A percentile compares a stretch with the other conserved stretches of the same genome.
These are phyloP conservation scores for Phaseolus coccineus DNA, from an alignment of 331 rosid species.

Conservation along the genomic window DNA sequence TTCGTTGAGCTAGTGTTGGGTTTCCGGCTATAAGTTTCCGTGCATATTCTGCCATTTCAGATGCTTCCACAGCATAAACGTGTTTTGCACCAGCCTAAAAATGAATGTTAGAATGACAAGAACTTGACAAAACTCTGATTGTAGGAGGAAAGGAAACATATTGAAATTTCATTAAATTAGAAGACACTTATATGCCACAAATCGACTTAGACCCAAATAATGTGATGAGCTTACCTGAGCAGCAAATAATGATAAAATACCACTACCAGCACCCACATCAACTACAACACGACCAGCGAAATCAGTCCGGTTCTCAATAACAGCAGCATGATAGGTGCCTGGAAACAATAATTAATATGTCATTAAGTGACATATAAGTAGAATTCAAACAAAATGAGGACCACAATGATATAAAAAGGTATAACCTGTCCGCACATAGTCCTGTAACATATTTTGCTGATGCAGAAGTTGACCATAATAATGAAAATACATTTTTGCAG, in stretches of 20 bases:
- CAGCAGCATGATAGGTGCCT: slow-evolving; percentile 98
- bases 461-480: slow-evolving; percentile 96
- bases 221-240: slow-evolving; percentile 52
- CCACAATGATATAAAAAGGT: slow-evolving; percentile 37
- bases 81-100: slow-evolving; percentile 95
- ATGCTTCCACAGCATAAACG: slow-evolving; percentile 99
- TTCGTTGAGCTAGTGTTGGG: slow-evolving; percentile 78
- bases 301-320: slow-evolving; percentile 89
- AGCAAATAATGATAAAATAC: slow-evolving; percentile 62
- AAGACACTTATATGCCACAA: slow-evolving; percentile 27
- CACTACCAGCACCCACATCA: slow-evolving; percentile 99
- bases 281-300: slow-evolving; percentile 91
- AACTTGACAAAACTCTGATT: slow-evolving; percentile 1
- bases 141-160: slow-evolving; percentile 21
- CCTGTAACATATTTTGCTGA: slow-evolving; percentile 99
- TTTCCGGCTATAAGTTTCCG: slow-evolving; percentile 87
- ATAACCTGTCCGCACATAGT: slow-evolving; percentile 97
- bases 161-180: slow-evolving; percentile 39
- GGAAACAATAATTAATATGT: slow-evolving; percentile 39
- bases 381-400: background rate
- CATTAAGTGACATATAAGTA: slow-evolving; percentile 14
- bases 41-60: slow-evolving; percentile 99
- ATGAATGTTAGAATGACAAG: slow-evolving; percentile 18
- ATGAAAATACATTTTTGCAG: slow-evolving; percentile 98
- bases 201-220: background rate